Percentiles rank a stretch among this genome's conserved stretches.
Evolutionary conservation across 2,329 filamentous ascomycete species (phyloP).

Genomic region (Venturiaceae sp.): DNA sequence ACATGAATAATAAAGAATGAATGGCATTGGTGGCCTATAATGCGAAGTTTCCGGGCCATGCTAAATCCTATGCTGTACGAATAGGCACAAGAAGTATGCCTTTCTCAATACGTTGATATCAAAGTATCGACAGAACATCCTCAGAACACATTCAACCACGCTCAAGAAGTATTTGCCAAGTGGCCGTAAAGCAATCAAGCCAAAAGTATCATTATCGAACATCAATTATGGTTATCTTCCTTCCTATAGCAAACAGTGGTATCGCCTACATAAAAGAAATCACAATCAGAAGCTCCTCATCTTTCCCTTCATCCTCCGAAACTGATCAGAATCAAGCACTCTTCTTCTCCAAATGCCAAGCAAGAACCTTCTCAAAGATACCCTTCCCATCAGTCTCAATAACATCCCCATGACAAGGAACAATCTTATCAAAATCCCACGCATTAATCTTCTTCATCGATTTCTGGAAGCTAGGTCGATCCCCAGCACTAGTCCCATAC

Average conservation of each 20-base stretch:
- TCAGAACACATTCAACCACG: no score
- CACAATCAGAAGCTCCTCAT: background rate
- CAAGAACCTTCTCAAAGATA: slow-evolving; percentile 67
- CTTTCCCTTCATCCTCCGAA: background rate
- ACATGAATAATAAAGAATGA: no score
- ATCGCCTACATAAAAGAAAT: background rate
- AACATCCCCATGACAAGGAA: slow-evolving; percentile 90
- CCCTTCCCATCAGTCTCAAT: slow-evolving; percentile 67
- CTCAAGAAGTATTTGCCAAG: no score
- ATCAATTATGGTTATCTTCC: no score
- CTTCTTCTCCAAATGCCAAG: slow-evolving; percentile 60
- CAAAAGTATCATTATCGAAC: no score
- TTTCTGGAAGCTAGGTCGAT: slow-evolving; percentile 60
- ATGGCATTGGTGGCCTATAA: no score
- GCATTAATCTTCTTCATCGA: slow-evolving; percentile 58
- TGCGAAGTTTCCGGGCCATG: no score
- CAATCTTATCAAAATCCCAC: slow-evolving; percentile 80
- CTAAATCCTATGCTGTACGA: no score
- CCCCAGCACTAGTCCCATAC: slow-evolving; percentile 55
- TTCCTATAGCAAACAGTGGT: background rate
- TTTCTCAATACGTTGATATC: no score
- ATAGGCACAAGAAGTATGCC: no score
- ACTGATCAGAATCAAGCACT: background rate
- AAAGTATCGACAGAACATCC: no score
- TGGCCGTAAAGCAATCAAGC: no score